Conservation (phyloP, 1,139 yeast genomes). For the Zhuliangozyma blackwelliae region DNA sequence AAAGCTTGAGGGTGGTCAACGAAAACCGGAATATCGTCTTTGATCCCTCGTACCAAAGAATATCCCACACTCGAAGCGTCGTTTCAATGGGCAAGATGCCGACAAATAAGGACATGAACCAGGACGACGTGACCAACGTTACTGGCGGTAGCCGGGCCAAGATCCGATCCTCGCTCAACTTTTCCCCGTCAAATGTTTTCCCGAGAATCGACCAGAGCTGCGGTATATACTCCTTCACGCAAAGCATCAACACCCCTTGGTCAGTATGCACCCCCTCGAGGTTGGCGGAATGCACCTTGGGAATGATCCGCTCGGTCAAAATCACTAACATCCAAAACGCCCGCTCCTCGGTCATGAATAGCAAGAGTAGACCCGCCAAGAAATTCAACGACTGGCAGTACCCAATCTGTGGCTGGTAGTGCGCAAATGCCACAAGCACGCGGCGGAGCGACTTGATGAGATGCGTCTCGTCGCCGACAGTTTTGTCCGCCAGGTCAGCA, state of each 20-base stretch:
- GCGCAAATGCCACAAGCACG: conserved; percentile 79
- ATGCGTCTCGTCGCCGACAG: conserved; percentile 44
- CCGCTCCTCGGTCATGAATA: conserved; percentile 84
- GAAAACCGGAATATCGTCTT: conserved; percentile 82
- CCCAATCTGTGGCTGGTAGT: conserved; percentile 85
- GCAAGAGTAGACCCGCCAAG: conserved; percentile 74
- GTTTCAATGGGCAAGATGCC: conserved; percentile 87
- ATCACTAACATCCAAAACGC: conserved; percentile 96
- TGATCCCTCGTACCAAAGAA: conserved; percentile 87
- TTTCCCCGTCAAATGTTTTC: conserved; percentile 38
- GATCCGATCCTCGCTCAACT: conserved; percentile 54
- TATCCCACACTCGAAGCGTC: conserved; percentile 88
- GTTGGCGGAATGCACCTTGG: conserved; percentile 87
- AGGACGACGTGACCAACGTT: conserved; percentile 88
- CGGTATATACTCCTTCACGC: conserved; percentile 81
- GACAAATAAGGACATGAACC: conserved; percentile 96
- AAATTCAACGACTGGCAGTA: conserved; percentile 94
- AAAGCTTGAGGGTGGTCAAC: conserved; percentile 72
- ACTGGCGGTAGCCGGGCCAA: conserved; percentile 80
- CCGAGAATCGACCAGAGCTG: conserved; percentile 64
- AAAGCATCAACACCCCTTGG: conserved; percentile 89
- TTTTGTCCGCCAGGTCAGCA: not conserved
- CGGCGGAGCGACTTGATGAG: conserved; percentile 72
- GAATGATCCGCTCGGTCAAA: conserved; percentile 77
- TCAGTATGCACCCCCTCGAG: conserved; percentile 93